Base-by-base conservation (phyloP, 129 eudicot genomes). In the Arctium minus region DNA sequence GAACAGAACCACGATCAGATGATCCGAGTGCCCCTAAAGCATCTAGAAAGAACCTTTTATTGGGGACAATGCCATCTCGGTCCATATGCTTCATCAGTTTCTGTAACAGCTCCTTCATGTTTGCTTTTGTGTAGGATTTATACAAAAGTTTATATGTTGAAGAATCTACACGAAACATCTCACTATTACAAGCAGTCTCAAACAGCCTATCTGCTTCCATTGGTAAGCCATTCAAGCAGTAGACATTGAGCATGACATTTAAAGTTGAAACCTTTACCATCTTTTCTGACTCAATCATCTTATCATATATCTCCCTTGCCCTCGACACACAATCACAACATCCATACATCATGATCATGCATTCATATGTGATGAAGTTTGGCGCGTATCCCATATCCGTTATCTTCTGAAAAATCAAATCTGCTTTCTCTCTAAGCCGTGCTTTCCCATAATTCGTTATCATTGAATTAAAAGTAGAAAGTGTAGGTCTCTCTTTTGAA, bases 381-480 rank as follows among this genome's bases (percentile, higher is more conserved):
- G 98, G 98, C n/a, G 81, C 30, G 75, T 90, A 91, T 17, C 91
- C 91, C 96, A 96, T 84, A 7, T 88, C 92, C 8, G 50, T 86
- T 91, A 93, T 88, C 82, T 88, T 91, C 76, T 91, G 67, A 72
- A 85, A 91, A 48, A 90, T 86, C 27, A 77, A 60, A 83, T 91
- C 98, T 0, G 97, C 95, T 86, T 89, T 96, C 70, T 91, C 98
- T 80, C 97, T 82, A n/a, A 77, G 97, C 27, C 98, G 84, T 60
- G 98, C 99, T 91, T 90, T 96, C 64, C 98, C 97, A 39, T 96
- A 93, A 74, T 93, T 93, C 31, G 94, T 88, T 72, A 93, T 96
- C 98, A 93, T 91, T 46, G 98, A 91, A 81, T 96, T 90, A 79
- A 93, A 93, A 10, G 98, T 91, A 15, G 99, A 83, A 74, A 88